Evolutionary conservation across 2,329 filamentous ascomycete species (phyloP).

Genomic region (Trichoderma sp.): DNA sequence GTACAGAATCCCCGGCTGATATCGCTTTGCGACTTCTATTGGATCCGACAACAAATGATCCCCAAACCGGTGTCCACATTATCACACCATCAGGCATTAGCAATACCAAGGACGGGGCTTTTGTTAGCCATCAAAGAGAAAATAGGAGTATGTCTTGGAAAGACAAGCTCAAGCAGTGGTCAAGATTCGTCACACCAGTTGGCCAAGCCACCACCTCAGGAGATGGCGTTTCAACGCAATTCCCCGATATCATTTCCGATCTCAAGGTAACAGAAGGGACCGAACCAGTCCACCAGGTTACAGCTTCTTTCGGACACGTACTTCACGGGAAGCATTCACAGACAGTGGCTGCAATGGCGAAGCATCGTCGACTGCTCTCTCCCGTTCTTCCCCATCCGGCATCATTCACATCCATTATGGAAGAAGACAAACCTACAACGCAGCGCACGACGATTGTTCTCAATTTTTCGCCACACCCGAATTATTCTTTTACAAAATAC

Average conservation of each 20-base stretch:
- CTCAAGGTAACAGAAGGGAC: not conserved
- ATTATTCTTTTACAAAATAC: not conserved
- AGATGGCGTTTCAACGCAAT: not conserved
- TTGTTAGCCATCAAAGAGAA: conserved; percentile 34
- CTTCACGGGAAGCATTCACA: conserved; percentile 39
- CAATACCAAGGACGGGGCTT: conserved; percentile 17
- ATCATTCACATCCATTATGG: conserved; percentile 42
- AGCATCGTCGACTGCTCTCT: conserved; percentile 42
- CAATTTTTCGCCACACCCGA: conserved; percentile 45
- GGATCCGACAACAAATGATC: conserved; percentile 25
- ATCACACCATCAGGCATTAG: conserved; percentile 22
- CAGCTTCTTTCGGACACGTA: conserved; percentile 54
- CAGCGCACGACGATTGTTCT: conserved; percentile 44
- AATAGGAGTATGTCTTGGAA: conserved; percentile 38
- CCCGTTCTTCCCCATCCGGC: conserved; percentile 51
- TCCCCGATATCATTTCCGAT: not conserved
- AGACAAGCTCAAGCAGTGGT: conserved; percentile 37
- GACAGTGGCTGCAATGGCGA: conserved; percentile 8
- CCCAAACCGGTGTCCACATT: conserved; percentile 26
- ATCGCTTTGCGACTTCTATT: conserved; percentile 49
- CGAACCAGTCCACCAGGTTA: conserved; percentile 30
- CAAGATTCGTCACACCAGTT: conserved; percentile 31
- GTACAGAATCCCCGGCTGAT: conserved; percentile 44
- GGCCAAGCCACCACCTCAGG: not conserved
- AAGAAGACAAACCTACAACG: conserved; percentile 32